These are phyloP conservation scores for Sonneratia alba DNA, from an alignment of 345 rosid genomes.

Conservation along the genomic window DNA sequence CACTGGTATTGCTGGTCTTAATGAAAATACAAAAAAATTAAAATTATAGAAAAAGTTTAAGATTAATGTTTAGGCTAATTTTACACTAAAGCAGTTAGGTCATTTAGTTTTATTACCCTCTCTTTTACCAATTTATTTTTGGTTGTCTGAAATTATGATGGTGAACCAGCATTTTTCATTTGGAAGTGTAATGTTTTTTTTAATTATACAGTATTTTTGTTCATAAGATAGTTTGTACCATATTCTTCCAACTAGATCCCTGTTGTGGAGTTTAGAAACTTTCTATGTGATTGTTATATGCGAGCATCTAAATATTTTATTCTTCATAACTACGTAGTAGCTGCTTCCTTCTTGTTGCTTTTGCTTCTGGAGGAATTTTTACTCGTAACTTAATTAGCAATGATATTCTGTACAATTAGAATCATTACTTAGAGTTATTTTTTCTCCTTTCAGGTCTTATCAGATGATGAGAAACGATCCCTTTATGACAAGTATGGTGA, in stretches of 20 bases:
- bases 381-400: neutral
- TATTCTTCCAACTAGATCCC: neutral
- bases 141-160: neutral
- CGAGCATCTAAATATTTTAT: neutral
- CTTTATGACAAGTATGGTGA: slow-evolving; percentile 93
- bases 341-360: neutral
- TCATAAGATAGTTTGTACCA: neutral
- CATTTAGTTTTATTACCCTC: neutral
- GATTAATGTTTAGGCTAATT: neutral
- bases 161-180: neutral
- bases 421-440: slow-evolving; percentile 1
- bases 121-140: neutral
- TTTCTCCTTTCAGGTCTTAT: slow-evolving; percentile 54
- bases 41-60: neutral
- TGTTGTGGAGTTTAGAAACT: neutral
- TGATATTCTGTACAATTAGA: neutral
- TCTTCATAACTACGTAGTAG: neutral
- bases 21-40: neutral
- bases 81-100: neutral
- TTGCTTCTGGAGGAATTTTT: neutral
- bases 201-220: neutral
- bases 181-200: neutral
- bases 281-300: neutral
- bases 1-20: neutral
- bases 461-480: slow-evolving; percentile 94